phyloP scores from a whole-genome alignment of 805 yeast genomes.

The Schwanniomyces vanrijiae region DNA sequence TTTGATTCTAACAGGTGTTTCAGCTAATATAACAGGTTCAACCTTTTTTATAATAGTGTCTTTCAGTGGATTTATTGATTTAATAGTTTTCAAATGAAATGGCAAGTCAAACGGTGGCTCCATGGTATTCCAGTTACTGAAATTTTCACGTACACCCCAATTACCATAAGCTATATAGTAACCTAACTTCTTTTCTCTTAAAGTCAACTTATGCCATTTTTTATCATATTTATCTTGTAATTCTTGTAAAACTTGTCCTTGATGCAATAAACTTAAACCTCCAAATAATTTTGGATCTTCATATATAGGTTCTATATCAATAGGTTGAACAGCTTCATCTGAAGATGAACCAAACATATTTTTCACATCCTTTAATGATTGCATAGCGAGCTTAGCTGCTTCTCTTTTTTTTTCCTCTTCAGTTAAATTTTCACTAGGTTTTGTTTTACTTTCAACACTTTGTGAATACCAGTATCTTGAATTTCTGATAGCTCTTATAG shows the following conservation, averaged over 20 bases:
- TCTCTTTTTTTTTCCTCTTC: constrained; percentile 21
- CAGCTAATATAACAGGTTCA: constrained; percentile 41
- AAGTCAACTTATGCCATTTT: constrained; percentile 54
- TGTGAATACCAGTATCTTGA: neutral
- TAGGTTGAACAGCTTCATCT: constrained; percentile 45
- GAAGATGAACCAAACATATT: constrained; percentile 28
- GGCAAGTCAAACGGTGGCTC: constrained; percentile 61
- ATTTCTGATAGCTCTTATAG: neutral
- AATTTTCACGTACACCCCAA: constrained; percentile 67
- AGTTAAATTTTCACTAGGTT: constrained; percentile 2
- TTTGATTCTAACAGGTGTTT: constrained; percentile 43
- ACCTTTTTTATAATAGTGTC: constrained; percentile 29
- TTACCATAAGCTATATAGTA: constrained; percentile 68
- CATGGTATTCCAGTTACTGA: constrained; percentile 44
- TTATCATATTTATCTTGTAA: constrained; percentile 49
- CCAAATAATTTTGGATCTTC: constrained; percentile 36
- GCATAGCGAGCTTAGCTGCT: constrained; percentile 40
- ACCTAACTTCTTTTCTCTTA: constrained; percentile 52
- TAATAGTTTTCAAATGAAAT: constrained; percentile 42
- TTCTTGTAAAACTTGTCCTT: constrained; percentile 57
- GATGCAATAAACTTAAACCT: constrained; percentile 45
- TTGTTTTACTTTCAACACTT: neutral
- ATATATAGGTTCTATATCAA: constrained; percentile 45
- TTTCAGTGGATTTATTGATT: constrained; percentile 22
- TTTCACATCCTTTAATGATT: constrained; percentile 41